Conservation (phyloP, 768 basidiomycete genomes). For the Tylopilus plumbeoviolaceoides region DNA sequence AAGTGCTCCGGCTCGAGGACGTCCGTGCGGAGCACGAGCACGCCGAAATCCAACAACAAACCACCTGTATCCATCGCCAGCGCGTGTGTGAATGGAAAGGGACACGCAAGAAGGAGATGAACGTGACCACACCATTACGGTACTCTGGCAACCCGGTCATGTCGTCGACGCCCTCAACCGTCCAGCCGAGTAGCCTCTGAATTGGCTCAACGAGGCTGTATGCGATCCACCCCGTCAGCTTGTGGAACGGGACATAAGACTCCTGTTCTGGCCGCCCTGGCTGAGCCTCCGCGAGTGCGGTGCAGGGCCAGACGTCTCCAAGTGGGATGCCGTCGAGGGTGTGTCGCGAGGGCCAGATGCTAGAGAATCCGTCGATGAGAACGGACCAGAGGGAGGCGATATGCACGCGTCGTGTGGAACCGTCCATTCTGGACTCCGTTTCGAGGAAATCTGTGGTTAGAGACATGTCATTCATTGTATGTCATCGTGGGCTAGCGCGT, state of each 20-base stretch:
- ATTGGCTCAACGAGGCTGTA: conserved; percentile 87
- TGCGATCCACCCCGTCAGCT: conserved; percentile 91
- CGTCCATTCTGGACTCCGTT: conserved; percentile 44
- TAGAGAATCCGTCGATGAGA: conserved; percentile 76
- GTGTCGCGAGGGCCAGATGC: conserved; percentile 84
- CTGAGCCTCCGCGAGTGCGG: conserved; percentile 40
- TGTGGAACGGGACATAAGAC: conserved; percentile 90
- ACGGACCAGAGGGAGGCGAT: conserved; percentile 76
- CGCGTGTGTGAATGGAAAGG: not conserved
- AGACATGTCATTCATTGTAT: not conserved
- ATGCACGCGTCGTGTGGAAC: conserved; percentile 48
- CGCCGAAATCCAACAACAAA: conserved; percentile 78
- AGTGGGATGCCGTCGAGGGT: conserved; percentile 65
- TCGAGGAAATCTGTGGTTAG: conserved; percentile 60
- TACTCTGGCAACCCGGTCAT: conserved; percentile 96
- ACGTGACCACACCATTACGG: conserved; percentile 58
- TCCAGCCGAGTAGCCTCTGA: conserved; percentile 73
- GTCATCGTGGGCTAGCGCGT: not conserved
- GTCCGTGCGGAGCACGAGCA: conserved; percentile 62
- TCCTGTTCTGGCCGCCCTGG: conserved; percentile 45
- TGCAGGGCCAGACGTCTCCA: conserved; percentile 93
- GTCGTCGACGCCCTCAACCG: conserved; percentile 74
- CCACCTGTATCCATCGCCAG: conserved; percentile 55
- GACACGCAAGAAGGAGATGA: not conserved
- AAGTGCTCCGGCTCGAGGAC: conserved; percentile 46